These are phyloP conservation scores for Cyclotella distinguenda DNA, from an alignment of 108 stramenopile species.

Conservation along the genomic window DNA sequence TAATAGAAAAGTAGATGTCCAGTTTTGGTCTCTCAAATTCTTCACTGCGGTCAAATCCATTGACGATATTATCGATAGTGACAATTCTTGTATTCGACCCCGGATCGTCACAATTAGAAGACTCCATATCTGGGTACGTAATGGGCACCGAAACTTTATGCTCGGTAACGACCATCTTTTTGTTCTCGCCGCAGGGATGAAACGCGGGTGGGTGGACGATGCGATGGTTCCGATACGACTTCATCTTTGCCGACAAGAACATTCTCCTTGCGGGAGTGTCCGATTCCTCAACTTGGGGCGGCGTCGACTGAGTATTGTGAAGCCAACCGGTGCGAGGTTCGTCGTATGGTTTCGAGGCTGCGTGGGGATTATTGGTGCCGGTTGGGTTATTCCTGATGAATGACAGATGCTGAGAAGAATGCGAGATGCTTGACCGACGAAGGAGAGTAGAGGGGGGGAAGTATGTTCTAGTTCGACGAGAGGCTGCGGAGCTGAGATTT, in stretches of 20 bases:
- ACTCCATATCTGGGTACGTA: slow-evolving; percentile 33
- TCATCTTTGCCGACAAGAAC: slow-evolving; percentile 63
- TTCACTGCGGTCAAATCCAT: slow-evolving; percentile 17
- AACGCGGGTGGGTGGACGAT: slow-evolving; percentile 69
- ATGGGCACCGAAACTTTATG: slow-evolving; percentile 74
- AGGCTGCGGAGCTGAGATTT: not conserved
- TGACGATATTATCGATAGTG: slow-evolving; percentile 19
- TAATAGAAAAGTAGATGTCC: slow-evolving; percentile 76
- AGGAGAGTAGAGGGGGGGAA: not conserved
- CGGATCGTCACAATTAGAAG: not conserved
- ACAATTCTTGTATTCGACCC: slow-evolving; percentile 2
- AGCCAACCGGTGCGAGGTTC: slow-evolving; percentile 83
- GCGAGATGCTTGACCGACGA: not conserved
- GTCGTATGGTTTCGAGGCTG: slow-evolving; percentile 3
- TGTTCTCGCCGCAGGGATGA: slow-evolving; percentile 61
- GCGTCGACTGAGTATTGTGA: slow-evolving; percentile 62
- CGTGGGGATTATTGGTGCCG: not conserved
- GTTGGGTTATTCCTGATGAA: not conserved
- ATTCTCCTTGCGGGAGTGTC: slow-evolving; percentile 25
- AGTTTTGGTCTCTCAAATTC: slow-evolving; percentile 42
- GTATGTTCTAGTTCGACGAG: not conserved
- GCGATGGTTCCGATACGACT: slow-evolving; percentile 70
- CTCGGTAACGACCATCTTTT: slow-evolving; percentile 73
- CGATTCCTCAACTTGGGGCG: slow-evolving; percentile 7
- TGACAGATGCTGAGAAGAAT: not conserved